phyloP scores from a whole-genome alignment of 176 grass and related monocot species.

The Chloris gayana region DNA sequence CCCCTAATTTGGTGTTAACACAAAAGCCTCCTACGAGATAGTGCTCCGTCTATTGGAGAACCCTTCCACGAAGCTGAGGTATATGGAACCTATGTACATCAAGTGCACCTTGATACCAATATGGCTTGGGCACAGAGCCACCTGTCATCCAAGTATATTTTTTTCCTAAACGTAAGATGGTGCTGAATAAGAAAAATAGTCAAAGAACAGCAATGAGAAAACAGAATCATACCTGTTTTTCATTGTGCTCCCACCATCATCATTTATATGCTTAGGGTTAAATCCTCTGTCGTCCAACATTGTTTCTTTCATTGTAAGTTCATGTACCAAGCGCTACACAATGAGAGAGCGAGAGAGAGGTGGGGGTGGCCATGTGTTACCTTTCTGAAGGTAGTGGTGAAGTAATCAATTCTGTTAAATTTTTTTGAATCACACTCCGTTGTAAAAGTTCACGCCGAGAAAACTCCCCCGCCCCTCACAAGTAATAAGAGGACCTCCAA shows the following conservation, averaged over 20 bases:
- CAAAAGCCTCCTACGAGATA: no score
- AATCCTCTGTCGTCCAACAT: no score
- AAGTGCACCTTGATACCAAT: not conserved
- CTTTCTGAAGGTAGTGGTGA: not conserved
- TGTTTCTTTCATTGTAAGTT: no score
- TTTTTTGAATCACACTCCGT: no score
- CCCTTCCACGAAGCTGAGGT: not conserved
- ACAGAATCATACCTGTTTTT: no score
- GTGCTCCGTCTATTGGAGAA: not conserved
- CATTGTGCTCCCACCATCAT: not conserved
- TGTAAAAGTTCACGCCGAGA: constrained; percentile 21
- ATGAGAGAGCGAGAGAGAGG: no score
- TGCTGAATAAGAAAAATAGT: no score
- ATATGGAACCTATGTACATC: not conserved
- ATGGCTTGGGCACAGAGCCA: not conserved
- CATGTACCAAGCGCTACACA: no score
- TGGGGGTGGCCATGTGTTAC: no score
- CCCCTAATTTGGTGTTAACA: no score
- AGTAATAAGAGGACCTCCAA: constrained; percentile 29
- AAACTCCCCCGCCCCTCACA: constrained; percentile 22
- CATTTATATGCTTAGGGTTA: no score
- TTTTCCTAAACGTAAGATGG: not conserved
- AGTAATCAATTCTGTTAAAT: not conserved
- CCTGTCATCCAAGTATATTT: not conserved
- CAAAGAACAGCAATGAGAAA: no score